Evolutionary conservation across 2,329 filamentous ascomycete species (phyloP), one percentile per base, ranked within the genome.

Genomic region (Westerdykella ornata): DNA sequence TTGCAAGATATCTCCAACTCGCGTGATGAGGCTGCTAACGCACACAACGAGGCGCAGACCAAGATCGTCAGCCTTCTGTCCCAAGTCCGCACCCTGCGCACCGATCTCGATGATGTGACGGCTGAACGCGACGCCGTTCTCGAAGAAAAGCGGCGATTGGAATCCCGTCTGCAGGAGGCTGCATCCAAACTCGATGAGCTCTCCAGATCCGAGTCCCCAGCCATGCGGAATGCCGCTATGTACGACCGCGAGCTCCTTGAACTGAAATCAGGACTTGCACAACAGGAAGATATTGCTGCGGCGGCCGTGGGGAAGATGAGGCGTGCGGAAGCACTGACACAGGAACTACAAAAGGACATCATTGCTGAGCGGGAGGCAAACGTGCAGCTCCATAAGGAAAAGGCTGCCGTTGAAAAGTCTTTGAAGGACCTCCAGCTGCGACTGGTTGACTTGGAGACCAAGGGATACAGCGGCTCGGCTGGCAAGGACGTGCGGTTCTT

Each of bases 271-370:
- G 82, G 76, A 50, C 77, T 97, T 26, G 90, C 90, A 3, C 88
- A 95, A 58, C 88, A 96, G 59, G 87, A 97, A 67, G 90, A 98
- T 61, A 82, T 97, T 44, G 86, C 88, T 9, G 80, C 84, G 1
- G 90, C 92, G 3, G 90, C 90, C 0, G 84, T 97, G 31, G 90
- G 92, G 57, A 97, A 97, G 74, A 98, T 98, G 92, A 81, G 90
- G 41, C 82, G 90, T 17, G 87, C 92, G 2, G 90, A 98, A 60
- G 85, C 88, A 4, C 72, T 97, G 22, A 83, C 82, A 1, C 80
- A 83, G 7, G 92, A 98, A 67, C 82, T 94, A 49, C 90, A 97
- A 60, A 94, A 92, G 65, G 92, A 98, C 57, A 87, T 96, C 47
- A 80, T 82, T 14, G 79, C 78, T 6, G 90, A 96, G 69, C 81